Conservation (phyloP, 768 basidiomycete species). For the Russula vinacea region DNA sequence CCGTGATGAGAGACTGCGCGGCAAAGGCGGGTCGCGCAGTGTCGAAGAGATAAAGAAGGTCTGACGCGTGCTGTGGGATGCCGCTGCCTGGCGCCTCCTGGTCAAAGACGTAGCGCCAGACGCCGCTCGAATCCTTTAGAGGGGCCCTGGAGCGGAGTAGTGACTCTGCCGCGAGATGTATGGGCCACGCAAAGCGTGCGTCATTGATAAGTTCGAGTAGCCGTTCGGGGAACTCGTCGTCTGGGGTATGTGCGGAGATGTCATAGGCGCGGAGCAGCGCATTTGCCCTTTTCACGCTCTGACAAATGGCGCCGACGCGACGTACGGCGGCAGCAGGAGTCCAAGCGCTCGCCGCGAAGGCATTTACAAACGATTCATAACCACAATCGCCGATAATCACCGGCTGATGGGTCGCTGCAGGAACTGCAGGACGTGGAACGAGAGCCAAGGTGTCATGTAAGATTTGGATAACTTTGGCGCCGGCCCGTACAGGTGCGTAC, state of each 20-base stretch:
- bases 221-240: conserved; percentile 64
- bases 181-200: conserved; percentile 73
- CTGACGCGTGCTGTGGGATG: conserved; percentile 65
- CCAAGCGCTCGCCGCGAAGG: conserved; percentile 59
- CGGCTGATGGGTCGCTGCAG: conserved; percentile 48
- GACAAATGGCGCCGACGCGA: conserved; percentile 70
- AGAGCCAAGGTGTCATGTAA: conserved; percentile 24
- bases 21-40: conserved; percentile 52
- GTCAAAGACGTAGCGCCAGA: conserved; percentile 81
- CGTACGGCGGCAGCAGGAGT: conserved; percentile 57
- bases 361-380: conserved; percentile 64
- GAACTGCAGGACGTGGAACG: conserved; percentile 20
- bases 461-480: conserved; percentile 24
- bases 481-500: conserved; percentile 24
- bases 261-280: conserved; percentile 68
- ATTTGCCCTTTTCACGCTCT: conserved; percentile 60
- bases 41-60: conserved; percentile 77
- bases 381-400: conserved; percentile 74
- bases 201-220: conserved; percentile 76
- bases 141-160: conserved; percentile 2
- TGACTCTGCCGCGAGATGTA: conserved; percentile 53
- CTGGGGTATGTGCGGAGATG: conserved; percentile 56
- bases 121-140: conserved; percentile 42
- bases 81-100: conserved; percentile 69
- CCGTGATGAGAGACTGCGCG: conserved; percentile 24